Base-by-base conservation (phyloP, 306 rosid genomes). In the Ormosia emarginata region DNA sequence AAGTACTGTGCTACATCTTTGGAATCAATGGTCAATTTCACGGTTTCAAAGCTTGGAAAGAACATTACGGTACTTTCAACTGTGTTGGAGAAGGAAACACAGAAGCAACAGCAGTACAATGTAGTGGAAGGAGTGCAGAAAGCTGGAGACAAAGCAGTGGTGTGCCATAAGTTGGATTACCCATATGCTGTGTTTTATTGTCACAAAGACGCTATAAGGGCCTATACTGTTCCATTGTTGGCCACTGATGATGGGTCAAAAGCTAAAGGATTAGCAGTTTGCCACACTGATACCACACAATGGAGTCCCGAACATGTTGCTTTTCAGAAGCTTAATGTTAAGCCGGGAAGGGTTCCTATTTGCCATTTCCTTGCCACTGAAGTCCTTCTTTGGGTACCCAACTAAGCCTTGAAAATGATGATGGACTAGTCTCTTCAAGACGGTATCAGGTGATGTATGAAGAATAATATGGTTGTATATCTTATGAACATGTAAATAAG, bases 151-250 rank as follows among this genome's bases (percentile, higher is more conserved):
- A 85, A 3, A 12, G 73, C 78, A 6, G 81, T 88, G 39, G 83
- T 55, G 33, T 88, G 88, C 43, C 91, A 88, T 11, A 88, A 76
- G 40, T 53, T 68, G 65, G 82, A 75, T 58, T 82, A 85, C 13
- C 81, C 65, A 2, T 69, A 88, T 53, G 88, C 81, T 34, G 88
- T 85, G 59, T 85, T 81, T 46, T 85, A 79, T 32, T 87, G 90
- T 67, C 90, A 87, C 32, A 80, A 74, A 58, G 30, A 75, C 0
- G 62, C 61, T 3, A 58, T 83, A 10, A 79, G 70, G 59, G 64
- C 84, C 24, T 87, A 85, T 41, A 24, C 1, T 55, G 86, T 87
- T 17, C 81, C 88, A 1, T 33, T 85, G 83, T 85, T 53, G 59
- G 74, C 75, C 5, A 24, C 18, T 11, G 40, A 62, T 10, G 86